These are phyloP conservation scores for Senecio squalidus DNA, from an alignment of 140 eudicot genomes.

Conservation along the genomic window DNA sequence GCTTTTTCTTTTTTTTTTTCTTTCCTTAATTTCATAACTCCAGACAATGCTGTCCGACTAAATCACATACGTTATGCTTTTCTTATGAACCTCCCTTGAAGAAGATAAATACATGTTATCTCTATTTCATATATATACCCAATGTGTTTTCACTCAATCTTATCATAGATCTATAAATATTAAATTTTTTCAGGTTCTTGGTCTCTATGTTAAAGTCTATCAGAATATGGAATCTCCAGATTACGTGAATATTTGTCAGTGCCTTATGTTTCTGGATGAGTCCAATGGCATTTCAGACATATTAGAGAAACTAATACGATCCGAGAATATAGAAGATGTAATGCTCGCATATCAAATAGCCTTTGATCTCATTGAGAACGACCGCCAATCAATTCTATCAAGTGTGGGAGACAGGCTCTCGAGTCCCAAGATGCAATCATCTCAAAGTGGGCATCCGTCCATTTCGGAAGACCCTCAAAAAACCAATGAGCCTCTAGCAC, in stretches of 20 bases:
- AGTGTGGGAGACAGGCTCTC: slow-evolving; percentile 58
- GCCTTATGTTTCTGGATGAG: slow-evolving; percentile 85
- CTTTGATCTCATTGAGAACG: slow-evolving; percentile 90
- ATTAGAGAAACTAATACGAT: slow-evolving; percentile 67
- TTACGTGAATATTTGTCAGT: slow-evolving; percentile 79
- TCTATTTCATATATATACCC: neutral
- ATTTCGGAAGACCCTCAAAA: slow-evolving; percentile 69
- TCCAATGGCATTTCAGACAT: slow-evolving; percentile 78
- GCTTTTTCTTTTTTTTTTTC: too few relatives aligned
- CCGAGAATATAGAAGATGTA: slow-evolving; percentile 79
- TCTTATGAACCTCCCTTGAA: too few relatives aligned
- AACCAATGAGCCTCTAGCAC: slow-evolving; percentile 57
- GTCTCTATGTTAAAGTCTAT: slow-evolving; percentile 67
- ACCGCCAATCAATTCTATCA: slow-evolving; percentile 79
- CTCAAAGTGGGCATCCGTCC: slow-evolving; percentile 25
- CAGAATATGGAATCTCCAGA: slow-evolving; percentile 74
- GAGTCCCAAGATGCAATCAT: slow-evolving; percentile 41
- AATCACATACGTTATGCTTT: too few relatives aligned
- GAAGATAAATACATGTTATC: too few relatives aligned
- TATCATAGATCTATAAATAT: neutral
- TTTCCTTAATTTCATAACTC: too few relatives aligned
- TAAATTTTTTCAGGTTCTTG: slow-evolving; percentile 47
- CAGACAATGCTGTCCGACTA: too few relatives aligned
- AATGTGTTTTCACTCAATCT: neutral
- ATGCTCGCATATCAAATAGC: slow-evolving; percentile 84